These are phyloP conservation scores for Monosporascus cannonballus DNA, from an alignment of 2,329 filamentous ascomycete genomes.

Conservation along the genomic window DNA sequence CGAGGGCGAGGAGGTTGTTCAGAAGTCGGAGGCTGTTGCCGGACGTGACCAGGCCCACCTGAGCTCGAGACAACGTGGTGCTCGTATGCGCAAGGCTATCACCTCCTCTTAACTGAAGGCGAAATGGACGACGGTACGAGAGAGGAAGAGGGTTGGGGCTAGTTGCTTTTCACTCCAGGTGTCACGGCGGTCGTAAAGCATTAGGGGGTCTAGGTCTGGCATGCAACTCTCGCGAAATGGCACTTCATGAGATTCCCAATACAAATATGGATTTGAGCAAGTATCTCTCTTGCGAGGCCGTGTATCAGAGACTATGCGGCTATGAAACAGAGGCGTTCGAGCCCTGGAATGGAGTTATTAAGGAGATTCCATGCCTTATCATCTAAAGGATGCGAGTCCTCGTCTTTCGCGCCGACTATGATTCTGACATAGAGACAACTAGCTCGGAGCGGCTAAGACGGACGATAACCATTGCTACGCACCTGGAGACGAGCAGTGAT, in stretches of 20 bases:
- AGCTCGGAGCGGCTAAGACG: no score
- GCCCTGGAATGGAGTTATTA: background rate
- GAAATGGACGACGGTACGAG: conserved; percentile 14
- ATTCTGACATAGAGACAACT: no score
- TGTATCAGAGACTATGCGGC: background rate
- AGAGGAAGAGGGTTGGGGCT: conserved; percentile 22
- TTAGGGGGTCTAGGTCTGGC: conserved; percentile 30
- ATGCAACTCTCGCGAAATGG: conserved; percentile 26
- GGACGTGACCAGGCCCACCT: conserved; percentile 63
- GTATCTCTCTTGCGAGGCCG: background rate
- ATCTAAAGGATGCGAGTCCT: no score
- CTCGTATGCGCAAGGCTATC: conserved; percentile 57
- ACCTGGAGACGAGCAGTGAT: no score
- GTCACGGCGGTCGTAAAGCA: conserved; percentile 32
- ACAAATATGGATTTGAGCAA: background rate
- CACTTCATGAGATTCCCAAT: conserved; percentile 2
- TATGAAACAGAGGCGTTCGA: background rate
- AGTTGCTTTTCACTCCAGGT: conserved; percentile 30
- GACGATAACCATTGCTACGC: no score
- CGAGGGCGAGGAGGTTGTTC: conserved; percentile 91
- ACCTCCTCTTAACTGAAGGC: conserved; percentile 50
- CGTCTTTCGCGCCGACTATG: no score
- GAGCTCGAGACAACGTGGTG: conserved; percentile 87
- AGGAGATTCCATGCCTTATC: no score
- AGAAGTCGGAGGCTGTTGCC: conserved; percentile 72